Conservation (phyloP, 441 rosid genomes). For the Daphne laureola region DNA sequence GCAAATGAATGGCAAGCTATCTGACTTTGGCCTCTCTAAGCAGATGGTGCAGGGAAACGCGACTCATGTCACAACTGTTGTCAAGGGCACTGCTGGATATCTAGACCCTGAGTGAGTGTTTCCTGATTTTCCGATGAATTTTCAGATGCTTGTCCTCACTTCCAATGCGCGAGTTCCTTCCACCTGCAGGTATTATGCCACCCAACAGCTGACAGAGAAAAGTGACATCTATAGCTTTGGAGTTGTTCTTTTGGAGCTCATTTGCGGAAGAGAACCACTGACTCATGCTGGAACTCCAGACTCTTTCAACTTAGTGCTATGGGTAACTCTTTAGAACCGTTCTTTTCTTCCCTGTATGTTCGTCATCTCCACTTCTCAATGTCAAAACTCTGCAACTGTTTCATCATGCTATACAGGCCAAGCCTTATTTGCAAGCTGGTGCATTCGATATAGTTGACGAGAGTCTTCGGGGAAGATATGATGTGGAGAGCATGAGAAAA, state of each 20-base stretch:
- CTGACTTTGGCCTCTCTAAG: slow-evolving; percentile 92
- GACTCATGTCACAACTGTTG: slow-evolving; percentile 84
- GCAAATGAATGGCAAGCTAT: slow-evolving; percentile 84
- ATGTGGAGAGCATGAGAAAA: slow-evolving; percentile 66
- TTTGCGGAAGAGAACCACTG: slow-evolving; percentile 86
- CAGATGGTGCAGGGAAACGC: slow-evolving; percentile 75
- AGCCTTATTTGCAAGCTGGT: slow-evolving; percentile 85
- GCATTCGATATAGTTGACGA: slow-evolving; percentile 81
- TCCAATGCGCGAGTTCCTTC: slow-evolving; percentile 4
- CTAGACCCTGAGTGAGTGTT: slow-evolving; percentile 81
- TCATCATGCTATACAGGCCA: slow-evolving; percentile 49
- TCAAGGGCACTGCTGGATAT: slow-evolving; percentile 95
- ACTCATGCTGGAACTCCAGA: slow-evolving; percentile 77
- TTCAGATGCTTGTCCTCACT: not conserved
- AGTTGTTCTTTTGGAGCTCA: slow-evolving; percentile 86
- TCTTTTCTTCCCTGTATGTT: slow-evolving; percentile 1
- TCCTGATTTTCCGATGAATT: not conserved
- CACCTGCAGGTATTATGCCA: slow-evolving; percentile 64
- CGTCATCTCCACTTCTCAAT: not conserved
- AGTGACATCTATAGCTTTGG: slow-evolving; percentile 94
- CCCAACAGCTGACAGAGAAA: slow-evolving; percentile 85
- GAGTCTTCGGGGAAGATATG: slow-evolving; percentile 51
- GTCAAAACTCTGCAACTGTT: too few relatives aligned
- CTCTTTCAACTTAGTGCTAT: slow-evolving; percentile 87
- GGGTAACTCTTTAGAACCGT: slow-evolving; percentile 35